Conservation (phyloP, 1,284 basidiomycete species). For the Cystobasidium pallidum region DNA sequence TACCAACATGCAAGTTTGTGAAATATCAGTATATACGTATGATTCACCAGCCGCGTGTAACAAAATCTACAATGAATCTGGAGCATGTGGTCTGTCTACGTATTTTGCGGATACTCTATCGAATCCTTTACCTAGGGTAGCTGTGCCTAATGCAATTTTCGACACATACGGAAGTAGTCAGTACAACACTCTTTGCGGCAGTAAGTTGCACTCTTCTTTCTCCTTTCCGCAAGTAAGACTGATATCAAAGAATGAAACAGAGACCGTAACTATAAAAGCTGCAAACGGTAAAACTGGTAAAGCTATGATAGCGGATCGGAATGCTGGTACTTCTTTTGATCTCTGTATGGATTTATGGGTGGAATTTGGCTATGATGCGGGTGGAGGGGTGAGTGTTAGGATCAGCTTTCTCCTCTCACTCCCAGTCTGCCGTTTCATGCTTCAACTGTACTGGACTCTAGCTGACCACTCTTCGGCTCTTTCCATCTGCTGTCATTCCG, state of each 20-base stretch:
- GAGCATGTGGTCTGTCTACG: conserved; percentile 30
- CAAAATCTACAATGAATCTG: conserved; percentile 1
- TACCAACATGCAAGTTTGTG: conserved; percentile 1
- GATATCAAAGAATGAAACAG: too few relatives aligned
- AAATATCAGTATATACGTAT: conserved; percentile 25
- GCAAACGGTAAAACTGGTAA: conserved; percentile 25
- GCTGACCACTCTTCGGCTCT: neutral
- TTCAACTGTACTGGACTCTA: too few relatives aligned
- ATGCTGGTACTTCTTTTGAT: conserved; percentile 21
- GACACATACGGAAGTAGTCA: conserved; percentile 17
- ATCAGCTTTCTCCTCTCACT: neutral
- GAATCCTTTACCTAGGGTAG: conserved; percentile 15
- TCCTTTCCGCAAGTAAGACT: too few relatives aligned
- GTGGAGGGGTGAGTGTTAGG: conserved; percentile 23
- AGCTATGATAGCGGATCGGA: conserved; percentile 21
- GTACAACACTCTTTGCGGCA: conserved; percentile 19
- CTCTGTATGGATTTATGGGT: conserved; percentile 28
- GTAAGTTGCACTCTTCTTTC: neutral
- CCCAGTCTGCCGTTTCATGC: neutral
- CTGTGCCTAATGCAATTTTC: conserved; percentile 14
- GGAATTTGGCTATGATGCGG: conserved; percentile 14
- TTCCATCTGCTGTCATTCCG: neutral
- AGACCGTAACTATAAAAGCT: conserved; percentile 24
- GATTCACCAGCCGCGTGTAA: neutral
- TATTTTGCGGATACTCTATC: neutral